Evolutionary conservation across 148 eudicot species (phyloP).

Genomic region (Cornus florida): DNA sequence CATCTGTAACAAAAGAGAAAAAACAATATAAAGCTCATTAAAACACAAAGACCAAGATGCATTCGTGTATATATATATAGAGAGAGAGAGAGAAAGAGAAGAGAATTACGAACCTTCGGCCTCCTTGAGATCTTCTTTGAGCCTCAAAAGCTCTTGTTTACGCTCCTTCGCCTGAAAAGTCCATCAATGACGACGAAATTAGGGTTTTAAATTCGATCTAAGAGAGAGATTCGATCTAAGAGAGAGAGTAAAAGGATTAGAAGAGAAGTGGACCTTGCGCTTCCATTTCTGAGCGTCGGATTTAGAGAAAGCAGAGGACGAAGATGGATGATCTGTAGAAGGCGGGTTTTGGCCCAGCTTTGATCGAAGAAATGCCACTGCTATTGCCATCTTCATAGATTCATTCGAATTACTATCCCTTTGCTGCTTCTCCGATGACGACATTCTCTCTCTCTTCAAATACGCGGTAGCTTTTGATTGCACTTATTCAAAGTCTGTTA

Average conservation of each 20-base stretch:
- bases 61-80: not conserved
- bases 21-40: not conserved
- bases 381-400: conserved; percentile 58
- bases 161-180: conserved; percentile 76
- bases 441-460: not conserved
- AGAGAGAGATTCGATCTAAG: not conserved
- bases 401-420: conserved; percentile 18
- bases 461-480: not conserved
- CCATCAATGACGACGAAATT: not conserved
- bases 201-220: not conserved
- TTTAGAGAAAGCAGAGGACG: conserved; percentile 14
- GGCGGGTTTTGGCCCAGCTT: conserved; percentile 42
- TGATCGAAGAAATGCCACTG: conserved; percentile 65
- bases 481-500: no score
- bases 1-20: conserved; percentile 33
- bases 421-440: conserved; percentile 6
- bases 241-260: not conserved
- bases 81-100: not conserved
- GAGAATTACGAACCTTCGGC: conserved; percentile 52
- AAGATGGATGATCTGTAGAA: conserved; percentile 18
- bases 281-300: conserved; percentile 66
- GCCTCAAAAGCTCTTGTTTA: conserved; percentile 64
- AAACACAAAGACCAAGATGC: not conserved
- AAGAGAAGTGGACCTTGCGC: conserved; percentile 51
- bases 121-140: conserved; percentile 62